Evolutionary conservation across 2,329 filamentous ascomycete genomes (phyloP), one percentile per base, ranked within the genome.

Genomic region (Fusarium haematococcum): DNA sequence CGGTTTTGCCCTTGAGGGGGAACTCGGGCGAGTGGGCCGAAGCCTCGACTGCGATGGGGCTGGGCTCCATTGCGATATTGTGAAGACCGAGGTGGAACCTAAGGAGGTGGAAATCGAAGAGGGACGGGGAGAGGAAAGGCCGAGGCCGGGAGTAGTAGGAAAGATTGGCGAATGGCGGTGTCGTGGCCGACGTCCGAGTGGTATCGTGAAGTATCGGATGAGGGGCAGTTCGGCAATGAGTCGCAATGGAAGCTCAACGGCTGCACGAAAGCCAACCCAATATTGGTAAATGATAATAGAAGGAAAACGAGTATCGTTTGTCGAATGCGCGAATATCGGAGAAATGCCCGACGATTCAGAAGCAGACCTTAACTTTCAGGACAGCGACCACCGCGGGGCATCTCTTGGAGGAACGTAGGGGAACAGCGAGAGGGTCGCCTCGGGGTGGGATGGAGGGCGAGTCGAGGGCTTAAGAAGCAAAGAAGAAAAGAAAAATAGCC

Each of bases 1-100:
- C 85, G 8, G 85, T 84, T 74, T 82, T 86, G 60, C 80, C 75
- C 62, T 78, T 80, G 43, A 81, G 68, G 20, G 78, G 71, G 43
- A 84, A 67, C n/a, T 76, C 74, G 39, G 79, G 62, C 57, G 78
- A 63, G 62, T 71, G 67, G 62, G 70, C 61, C 35, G 74, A 71
- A 33, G 78, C 70, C 70, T 79, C 79, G 54, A 80, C 79, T 14
- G 80, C 68, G 35, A 81, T 66, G 30, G 79, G 79, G 59, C 74
- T 78, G 20, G 81, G 80, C 63, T 83, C 79, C 81, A 82, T 82
- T 39, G 58, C 35, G 50, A 48, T 27, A 20, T 13, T 56, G 33
- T 56, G 6, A 52, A 41, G 35, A 45, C 52, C 62, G 16, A 45
- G 33, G 37, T 32, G 58, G 23, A 54, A 57, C 27, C 20, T 68